Evolutionary conservation across 345 rosid genomes (phyloP), one percentile per base, ranked within the genome.

Genomic region (Euphorbia peplus): DNA sequence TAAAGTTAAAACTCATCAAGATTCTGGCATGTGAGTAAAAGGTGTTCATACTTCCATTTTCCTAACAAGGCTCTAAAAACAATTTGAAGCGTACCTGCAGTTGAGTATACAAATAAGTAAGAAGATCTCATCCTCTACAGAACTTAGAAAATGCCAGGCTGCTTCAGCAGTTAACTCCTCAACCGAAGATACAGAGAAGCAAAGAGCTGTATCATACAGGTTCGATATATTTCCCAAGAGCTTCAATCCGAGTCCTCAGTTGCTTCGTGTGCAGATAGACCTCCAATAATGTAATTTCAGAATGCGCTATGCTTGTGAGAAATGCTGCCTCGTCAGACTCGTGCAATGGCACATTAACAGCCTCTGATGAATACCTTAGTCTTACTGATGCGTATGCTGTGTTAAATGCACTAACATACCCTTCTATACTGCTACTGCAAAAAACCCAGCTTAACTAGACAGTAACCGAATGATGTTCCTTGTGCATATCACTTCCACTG

Each of bases 401-500:
- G 77, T 89, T 86, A 62, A 93, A 56, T 12, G 88, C 82, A 80
- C 86, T 81, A 19, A 78, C 67, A 68, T 88, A 93, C 41, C 95
- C 98, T 70, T 93, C 89, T 76, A 89, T 25, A 93, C 83, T 30
- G 96, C 88, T 64, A 87, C 92, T 54, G 91, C 85, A 81, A 93
- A 93, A n/a, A n/a, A 61, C 97, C 96, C 84, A 89, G 97, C 78
- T 91, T 93, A 64, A 93, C 90, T 26, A 93, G 88, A 74, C n/a
- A n/a, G n/a, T n/a, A n/a, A n/a, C n/a, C n/a, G n/a, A n/a, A n/a
- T n/a, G n/a, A n/a, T n/a, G n/a, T n/a, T n/a, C n/a, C n/a, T n/a
- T n/a, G n/a, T n/a, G n/a, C n/a, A n/a, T n/a, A n/a, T n/a, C n/a
- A n/a, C n/a, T n/a, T n/a, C n/a, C n/a, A n/a, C n/a, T n/a, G n/a